These are phyloP conservation scores for Alopecurus myosuroides DNA, from an alignment of 176 grass and related monocot genomes.

Conservation along the genomic window DNA sequence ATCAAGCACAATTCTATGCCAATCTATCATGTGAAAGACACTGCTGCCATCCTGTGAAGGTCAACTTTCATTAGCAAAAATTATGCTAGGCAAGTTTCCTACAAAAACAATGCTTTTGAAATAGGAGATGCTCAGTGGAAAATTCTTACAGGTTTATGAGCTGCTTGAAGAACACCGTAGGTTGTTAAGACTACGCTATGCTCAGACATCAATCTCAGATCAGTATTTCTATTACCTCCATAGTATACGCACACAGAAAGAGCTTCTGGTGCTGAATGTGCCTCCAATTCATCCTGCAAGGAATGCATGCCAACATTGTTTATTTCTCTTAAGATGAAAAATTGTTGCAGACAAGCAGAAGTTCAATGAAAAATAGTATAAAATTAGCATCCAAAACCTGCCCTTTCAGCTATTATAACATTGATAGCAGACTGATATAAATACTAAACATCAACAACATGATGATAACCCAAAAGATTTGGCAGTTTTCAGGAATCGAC, in stretches of 20 bases:
- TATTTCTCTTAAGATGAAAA: neutral
- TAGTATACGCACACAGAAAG: slow-evolving; percentile 87
- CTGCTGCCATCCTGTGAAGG: slow-evolving; percentile 48
- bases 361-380: neutral
- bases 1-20: slow-evolving; percentile 89
- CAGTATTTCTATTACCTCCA: slow-evolving; percentile 60
- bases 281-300: slow-evolving; percentile 73
- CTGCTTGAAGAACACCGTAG: slow-evolving; percentile 61
- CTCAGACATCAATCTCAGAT: slow-evolving; percentile 47
- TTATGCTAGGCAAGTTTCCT: neutral
- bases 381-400: neutral
- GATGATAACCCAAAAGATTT: neutral
- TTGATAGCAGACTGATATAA: neutral
- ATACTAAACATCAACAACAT: neutral
- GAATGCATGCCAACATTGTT: neutral
- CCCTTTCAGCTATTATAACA: neutral
- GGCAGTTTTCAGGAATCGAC: neutral
- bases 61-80: slow-evolving; percentile 11
- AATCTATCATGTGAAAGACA: slow-evolving; percentile 71
- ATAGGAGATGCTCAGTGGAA: neutral
- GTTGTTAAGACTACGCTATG: slow-evolving; percentile 84
- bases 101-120: neutral
- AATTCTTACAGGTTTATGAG: slow-evolving; percentile 60
- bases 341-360: neutral
- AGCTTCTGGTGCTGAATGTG: slow-evolving; percentile 55